phyloP scores from a whole-genome alignment of 192 early-diverging fungal genomes.

The Cetraspora pellucida region DNA sequence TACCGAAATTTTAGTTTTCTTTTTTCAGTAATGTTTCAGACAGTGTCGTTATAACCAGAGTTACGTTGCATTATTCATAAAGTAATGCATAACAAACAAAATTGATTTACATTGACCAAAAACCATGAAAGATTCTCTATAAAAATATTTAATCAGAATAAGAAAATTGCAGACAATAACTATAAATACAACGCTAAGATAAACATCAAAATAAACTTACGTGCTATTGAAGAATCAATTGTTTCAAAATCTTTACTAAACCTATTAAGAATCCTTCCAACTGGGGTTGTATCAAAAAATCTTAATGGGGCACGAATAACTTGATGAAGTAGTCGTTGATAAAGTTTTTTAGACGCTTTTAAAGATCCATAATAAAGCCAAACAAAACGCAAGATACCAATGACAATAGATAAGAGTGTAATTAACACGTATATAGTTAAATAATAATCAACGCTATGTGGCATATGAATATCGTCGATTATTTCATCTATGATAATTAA shows the following conservation, averaged over 20 bases:
- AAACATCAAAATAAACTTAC: background rate
- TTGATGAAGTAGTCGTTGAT: conserved; percentile 55
- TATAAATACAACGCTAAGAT: too few species aligned
- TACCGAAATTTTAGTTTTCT: too few species aligned
- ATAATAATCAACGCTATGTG: conserved; percentile 59
- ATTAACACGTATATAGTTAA: conserved; percentile 63
- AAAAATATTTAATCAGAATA: background rate
- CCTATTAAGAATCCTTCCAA: conserved; percentile 79
- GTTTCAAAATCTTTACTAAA: conserved; percentile 86
- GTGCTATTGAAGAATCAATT: conserved; percentile 63
- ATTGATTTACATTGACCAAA: conserved; percentile 43
- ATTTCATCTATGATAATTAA: too few species aligned
- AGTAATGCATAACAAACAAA: too few species aligned
- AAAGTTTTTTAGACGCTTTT: conserved; percentile 58
- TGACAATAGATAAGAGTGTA: conserved; percentile 47
- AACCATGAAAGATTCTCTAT: conserved; percentile 46
- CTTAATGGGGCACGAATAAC: conserved; percentile 72
- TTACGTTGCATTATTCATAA: background rate
- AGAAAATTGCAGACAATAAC: too few species aligned
- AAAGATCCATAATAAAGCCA: conserved; percentile 54
- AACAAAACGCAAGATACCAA: conserved; percentile 43
- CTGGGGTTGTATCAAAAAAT: conserved; percentile 90
- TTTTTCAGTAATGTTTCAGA: too few species aligned
- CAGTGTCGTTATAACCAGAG: too few species aligned
- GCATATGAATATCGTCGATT: background rate